Percentiles rank a stretch among this genome's conserved stretches.
Conservation (phyloP, 176 grass and related monocot species). For the Bromus sterilis region DNA sequence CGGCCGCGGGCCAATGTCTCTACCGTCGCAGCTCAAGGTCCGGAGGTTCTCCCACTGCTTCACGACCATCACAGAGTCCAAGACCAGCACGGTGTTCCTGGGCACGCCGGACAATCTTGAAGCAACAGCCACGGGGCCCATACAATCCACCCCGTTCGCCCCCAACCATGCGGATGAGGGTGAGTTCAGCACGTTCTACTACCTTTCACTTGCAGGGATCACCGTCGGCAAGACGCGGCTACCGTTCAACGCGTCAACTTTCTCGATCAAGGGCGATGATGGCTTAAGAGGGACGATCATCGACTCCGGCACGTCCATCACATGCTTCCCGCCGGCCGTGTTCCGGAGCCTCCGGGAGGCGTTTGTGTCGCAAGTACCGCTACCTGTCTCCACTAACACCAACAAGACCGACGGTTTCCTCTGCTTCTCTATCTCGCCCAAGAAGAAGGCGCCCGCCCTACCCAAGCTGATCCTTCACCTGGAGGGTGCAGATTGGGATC, state of each 20-base stretch:
- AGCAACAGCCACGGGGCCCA: conserved; percentile 8
- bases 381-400: too few species aligned
- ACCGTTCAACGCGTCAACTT: conserved; percentile 13
- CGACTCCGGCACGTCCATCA: conserved; percentile 46
- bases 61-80: too few species aligned
- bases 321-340: conserved; percentile 20
- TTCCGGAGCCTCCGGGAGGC: conserved; percentile 19
- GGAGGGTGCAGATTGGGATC: conserved; percentile 30
- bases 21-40: too few species aligned
- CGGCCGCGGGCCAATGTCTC: too few species aligned
- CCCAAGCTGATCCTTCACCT: conserved; percentile 43
- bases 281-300: conserved; percentile 41
- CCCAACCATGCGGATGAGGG: not conserved
- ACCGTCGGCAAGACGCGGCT: too few species aligned
- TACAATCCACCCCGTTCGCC: conserved; percentile 37
- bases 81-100: too few species aligned
- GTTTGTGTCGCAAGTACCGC: not conserved
- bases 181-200: conserved; percentile 24
- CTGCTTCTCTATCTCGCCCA: conserved; percentile 13
- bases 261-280: conserved; percentile 19
- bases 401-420: not conserved
- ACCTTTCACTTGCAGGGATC: conserved; percentile 30
- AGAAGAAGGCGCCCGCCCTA: not conserved
- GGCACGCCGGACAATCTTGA: too few species aligned
- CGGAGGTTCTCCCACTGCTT: too few species aligned